These are phyloP conservation scores for Trichoderma atrobrunneum DNA, from an alignment of 2,329 filamentous ascomycete genomes.

Conservation along the genomic window DNA sequence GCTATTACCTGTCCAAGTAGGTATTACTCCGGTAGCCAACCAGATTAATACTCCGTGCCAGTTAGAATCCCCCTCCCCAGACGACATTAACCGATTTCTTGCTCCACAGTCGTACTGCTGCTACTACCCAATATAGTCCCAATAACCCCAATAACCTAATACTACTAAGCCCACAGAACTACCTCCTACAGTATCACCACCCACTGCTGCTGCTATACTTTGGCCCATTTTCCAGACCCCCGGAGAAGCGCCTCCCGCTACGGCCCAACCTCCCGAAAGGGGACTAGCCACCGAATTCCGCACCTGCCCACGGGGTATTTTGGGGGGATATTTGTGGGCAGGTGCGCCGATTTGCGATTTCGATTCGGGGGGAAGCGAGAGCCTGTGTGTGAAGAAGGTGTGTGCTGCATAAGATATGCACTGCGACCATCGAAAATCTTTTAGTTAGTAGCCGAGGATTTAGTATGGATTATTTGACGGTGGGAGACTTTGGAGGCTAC, in stretches of 20 bases:
- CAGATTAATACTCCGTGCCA: constrained; percentile 3
- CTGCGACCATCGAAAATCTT: background rate
- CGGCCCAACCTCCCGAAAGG: background rate
- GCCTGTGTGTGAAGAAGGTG: background rate
- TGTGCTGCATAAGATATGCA: background rate
- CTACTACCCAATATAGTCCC: background rate
- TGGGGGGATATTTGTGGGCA: background rate
- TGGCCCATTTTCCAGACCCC: background rate
- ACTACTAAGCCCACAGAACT: no score
- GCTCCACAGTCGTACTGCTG: background rate
- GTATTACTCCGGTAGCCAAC: constrained; percentile 5
- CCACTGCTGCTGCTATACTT: background rate
- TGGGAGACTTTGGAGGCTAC: no score
- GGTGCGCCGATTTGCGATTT: background rate
- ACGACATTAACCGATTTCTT: background rate
- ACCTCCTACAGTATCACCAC: background rate
- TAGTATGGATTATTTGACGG: no score
- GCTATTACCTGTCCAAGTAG: background rate
- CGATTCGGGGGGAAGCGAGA: background rate
- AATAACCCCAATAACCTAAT: no score
- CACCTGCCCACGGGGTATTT: background rate
- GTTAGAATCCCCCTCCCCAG: background rate
- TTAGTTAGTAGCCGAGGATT: no score
- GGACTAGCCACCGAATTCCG: background rate
- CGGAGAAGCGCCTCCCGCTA: background rate